Evolutionary conservation across 2,329 filamentous ascomycete genomes (phyloP).

Genomic region (Alternaria sp.): DNA sequence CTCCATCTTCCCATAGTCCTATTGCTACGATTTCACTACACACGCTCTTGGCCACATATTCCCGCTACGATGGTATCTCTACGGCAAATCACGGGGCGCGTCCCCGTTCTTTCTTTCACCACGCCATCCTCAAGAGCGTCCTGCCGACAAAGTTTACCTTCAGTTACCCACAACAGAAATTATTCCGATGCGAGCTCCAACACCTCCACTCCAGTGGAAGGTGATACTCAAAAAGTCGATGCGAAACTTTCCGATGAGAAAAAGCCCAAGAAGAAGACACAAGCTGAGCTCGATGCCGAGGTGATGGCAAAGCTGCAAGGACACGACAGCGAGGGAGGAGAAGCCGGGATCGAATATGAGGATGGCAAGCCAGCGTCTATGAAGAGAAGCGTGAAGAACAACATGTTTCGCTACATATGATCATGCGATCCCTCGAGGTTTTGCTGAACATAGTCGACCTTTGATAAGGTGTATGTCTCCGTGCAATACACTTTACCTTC

Average conservation of each 20-base stretch:
- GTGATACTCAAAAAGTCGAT: slow-evolving; percentile 14
- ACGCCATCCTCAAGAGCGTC: not conserved
- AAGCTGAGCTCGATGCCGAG: slow-evolving; percentile 70
- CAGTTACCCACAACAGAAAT: not conserved
- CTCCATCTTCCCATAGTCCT: not conserved
- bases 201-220: not conserved
- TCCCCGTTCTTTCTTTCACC: not conserved
- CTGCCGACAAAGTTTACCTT: not conserved
- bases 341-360: slow-evolving; percentile 75
- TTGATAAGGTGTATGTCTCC: not conserved
- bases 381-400: slow-evolving; percentile 75
- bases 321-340: slow-evolving; percentile 72
- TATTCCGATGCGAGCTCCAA: slow-evolving; percentile 9
- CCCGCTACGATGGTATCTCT: not conserved
- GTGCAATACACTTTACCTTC: not conserved
- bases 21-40: not conserved
- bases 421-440: not conserved
- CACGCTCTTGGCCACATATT: not conserved
- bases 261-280: slow-evolving; percentile 57
- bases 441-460: not conserved
- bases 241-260: slow-evolving; percentile 17
- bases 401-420: slow-evolving; percentile 75
- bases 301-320: slow-evolving; percentile 69
- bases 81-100: not conserved
- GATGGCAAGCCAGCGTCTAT: slow-evolving; percentile 74